These are phyloP conservation scores for Calonectria multiphialidica DNA, from an alignment of 2,329 filamentous ascomycete species.

Conservation along the genomic window DNA sequence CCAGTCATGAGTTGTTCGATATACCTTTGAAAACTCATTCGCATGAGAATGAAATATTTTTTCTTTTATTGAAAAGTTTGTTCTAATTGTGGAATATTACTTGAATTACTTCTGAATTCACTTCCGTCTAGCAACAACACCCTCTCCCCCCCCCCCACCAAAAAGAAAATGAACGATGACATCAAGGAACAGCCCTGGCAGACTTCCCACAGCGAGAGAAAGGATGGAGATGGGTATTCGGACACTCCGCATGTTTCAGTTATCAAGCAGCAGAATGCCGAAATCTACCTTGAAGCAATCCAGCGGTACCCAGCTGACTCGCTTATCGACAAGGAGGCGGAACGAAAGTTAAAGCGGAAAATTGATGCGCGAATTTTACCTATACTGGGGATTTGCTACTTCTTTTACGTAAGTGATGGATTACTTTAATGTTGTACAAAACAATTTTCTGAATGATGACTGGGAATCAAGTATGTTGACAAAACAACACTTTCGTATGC, in stretches of 20 bases:
- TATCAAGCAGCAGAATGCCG: slow-evolving; percentile 24
- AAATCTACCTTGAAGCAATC: slow-evolving; percentile 51
- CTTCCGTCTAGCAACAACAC: too few relatives aligned
- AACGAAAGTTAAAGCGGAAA: slow-evolving; percentile 51
- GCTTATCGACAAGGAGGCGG: slow-evolving; percentile 48
- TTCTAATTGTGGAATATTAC: too few relatives aligned
- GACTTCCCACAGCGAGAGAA: background rate
- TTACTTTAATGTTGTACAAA: too few relatives aligned
- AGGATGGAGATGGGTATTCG: background rate
- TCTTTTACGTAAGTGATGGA: slow-evolving; percentile 51
- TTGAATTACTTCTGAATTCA: background rate
- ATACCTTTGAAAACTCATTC: too few relatives aligned
- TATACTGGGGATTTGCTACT: slow-evolving; percentile 54
- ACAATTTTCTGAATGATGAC: too few relatives aligned
- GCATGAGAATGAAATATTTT: too few relatives aligned
- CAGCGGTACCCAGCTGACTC: slow-evolving; percentile 52
- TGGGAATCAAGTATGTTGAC: slow-evolving; percentile 44
- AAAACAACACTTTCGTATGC: slow-evolving; percentile 72
- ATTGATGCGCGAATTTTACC: slow-evolving; percentile 53
- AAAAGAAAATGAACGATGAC: background rate
- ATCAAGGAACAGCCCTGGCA: background rate
- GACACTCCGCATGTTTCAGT: background rate
- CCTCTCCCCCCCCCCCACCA: too few relatives aligned
- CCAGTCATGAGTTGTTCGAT: too few relatives aligned
- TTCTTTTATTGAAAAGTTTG: too few relatives aligned